Evolutionary conservation across 2,329 filamentous ascomycete species (phyloP).

Genomic region (Fusarium napiforme): DNA sequence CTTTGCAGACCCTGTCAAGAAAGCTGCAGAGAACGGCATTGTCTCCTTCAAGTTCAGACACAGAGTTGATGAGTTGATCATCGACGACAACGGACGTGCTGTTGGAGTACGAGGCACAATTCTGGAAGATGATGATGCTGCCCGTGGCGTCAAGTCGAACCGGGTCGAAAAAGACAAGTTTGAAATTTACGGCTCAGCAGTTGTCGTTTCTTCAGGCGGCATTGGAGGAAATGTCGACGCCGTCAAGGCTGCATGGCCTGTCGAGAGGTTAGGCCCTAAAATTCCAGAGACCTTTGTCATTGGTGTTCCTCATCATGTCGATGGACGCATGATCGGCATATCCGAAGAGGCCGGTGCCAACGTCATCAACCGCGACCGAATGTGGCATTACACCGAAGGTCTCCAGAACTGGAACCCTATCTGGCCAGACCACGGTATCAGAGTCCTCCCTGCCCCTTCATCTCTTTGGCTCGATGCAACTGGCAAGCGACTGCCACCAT

Average conservation of each 20-base stretch:
- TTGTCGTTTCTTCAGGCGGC: constrained; percentile 67
- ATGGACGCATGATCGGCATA: constrained; percentile 71
- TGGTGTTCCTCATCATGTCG: constrained; percentile 72
- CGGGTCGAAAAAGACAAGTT: constrained; percentile 62
- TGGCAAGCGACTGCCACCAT: constrained; percentile 66
- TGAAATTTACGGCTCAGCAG: constrained; percentile 62
- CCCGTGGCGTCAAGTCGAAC: constrained; percentile 64
- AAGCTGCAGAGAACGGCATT: constrained; percentile 62
- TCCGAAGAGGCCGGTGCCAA: constrained; percentile 62
- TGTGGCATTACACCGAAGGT: constrained; percentile 76
- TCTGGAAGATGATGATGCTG: constrained; percentile 61
- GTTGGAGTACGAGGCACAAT: constrained; percentile 64
- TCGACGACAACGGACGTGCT: constrained; percentile 63
- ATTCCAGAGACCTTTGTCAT: constrained; percentile 67
- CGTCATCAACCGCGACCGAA: constrained; percentile 69
- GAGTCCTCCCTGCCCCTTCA: constrained; percentile 68
- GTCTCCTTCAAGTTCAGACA: constrained; percentile 68
- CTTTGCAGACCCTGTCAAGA: constrained; percentile 66
- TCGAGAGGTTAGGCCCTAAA: constrained; percentile 65
- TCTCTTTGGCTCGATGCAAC: constrained; percentile 72
- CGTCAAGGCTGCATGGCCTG: constrained; percentile 67
- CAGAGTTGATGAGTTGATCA: constrained; percentile 65
- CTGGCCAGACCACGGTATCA: constrained; percentile 70
- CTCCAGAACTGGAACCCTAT: constrained; percentile 71
- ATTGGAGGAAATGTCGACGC: constrained; percentile 72